A percentile compares a stretch with the other conserved stretches of the same genome.
phyloP scores from a whole-genome alignment of 257 asterid genomes.

The Salvia rosmarinus region DNA sequence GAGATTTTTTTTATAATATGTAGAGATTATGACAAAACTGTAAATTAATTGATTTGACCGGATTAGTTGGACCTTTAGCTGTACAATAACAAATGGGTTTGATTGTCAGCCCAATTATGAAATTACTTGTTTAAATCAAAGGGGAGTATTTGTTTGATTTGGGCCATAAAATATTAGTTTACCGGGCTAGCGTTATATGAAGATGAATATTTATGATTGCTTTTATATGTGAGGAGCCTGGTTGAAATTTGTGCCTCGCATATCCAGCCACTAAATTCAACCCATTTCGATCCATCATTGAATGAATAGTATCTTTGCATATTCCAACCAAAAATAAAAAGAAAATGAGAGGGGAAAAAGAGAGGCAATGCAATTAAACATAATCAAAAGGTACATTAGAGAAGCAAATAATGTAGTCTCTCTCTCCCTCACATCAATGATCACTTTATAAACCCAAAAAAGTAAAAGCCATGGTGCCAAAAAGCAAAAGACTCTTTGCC shows the following conservation, averaged over 20 bases:
- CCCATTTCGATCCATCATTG: not conserved
- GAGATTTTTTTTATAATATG: no score
- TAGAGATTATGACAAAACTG: no score
- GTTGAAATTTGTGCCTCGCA: not conserved
- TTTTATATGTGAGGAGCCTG: not conserved
- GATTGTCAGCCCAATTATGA: not conserved
- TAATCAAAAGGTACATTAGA: constrained; percentile 30
- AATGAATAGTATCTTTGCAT: not conserved
- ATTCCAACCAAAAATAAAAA: not conserved
- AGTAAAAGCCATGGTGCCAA: constrained; percentile 36
- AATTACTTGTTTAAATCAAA: not conserved
- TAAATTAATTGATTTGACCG: not conserved
- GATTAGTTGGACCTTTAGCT: not conserved
- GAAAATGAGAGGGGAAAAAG: not conserved
- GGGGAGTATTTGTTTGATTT: not conserved
- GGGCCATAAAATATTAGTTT: no score
- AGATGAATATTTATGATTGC: no score
- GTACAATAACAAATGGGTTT: not conserved
- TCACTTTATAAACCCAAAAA: constrained; percentile 22
- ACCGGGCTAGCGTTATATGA: no score
- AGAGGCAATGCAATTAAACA: constrained; percentile 14
- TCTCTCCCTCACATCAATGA: constrained; percentile 29
- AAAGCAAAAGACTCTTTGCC: constrained; percentile 43
- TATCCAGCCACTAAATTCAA: not conserved
- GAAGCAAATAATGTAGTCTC: constrained; percentile 29